Base-by-base conservation (phyloP, 2,329 filamentous ascomycete species). In the Fusarium sp. region DNA sequence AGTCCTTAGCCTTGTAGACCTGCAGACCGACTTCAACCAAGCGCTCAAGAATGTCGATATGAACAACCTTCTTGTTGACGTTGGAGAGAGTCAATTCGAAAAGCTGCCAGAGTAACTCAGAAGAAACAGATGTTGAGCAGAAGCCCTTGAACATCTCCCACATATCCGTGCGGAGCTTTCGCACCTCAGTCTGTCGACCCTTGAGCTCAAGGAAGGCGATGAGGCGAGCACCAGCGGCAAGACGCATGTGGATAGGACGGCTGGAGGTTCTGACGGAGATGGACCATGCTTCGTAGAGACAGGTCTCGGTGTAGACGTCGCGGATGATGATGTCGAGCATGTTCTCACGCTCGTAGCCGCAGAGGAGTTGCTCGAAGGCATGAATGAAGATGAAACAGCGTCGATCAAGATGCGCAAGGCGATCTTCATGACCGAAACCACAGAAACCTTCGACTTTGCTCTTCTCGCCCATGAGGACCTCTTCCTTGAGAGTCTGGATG, bases 61-160 rank as follows among this genome's bases (percentile, higher is more conserved):
- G 47, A 1, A 64, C 61, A 5, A 49, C 6, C 31, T 64, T 64
- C 36, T 64, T 64, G 24, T 64, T 41, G 1, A 64, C 36, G 6
- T 64, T 61, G 20, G 35, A n/a, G 18, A 64, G 36, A 1, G 44
- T 61, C 24, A 61, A 22, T 2, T 64, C 61, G 0, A 64, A 64
- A 2, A 64, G 55, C 6, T 64, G 61, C 61, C 61, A 64, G 3
- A 64, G 31, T 1, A 38, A 7, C 20, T 64, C 61, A 2, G 61
- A 42, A 0, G 44, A 28, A 0, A 49, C 36, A 14, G 55, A 61
- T 22, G 26, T 28, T 7, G 44, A 26, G 17, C 44, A 49, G 4
- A 64, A 61, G 5, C 56, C 36, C 31, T 64, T 64, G 44, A 64
- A 64, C 44, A 64, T 36, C 11, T 64, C 61, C 55, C 55, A 64